These are phyloP conservation scores for Teunomyces aglyptinius DNA, from an alignment of 805 yeast genomes.

Conservation along the genomic window DNA sequence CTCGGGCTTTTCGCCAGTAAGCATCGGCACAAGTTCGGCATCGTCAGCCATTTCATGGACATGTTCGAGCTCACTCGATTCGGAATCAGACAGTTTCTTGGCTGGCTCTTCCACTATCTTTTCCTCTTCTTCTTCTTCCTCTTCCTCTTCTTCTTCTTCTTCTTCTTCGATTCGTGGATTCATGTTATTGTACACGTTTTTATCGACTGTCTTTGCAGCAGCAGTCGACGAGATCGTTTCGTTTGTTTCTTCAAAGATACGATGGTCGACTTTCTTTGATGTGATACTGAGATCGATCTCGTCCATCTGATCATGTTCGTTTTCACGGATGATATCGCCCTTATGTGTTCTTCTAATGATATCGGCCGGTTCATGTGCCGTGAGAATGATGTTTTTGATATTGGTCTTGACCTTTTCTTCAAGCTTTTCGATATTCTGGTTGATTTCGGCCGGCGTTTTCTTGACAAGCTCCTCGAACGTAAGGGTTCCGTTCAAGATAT, in stretches of 20 bases:
- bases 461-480: slow-evolving; percentile 58
- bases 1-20: slow-evolving; percentile 3
- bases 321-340: slow-evolving; percentile 80
- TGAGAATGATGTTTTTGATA: slow-evolving; percentile 65
- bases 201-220: background rate
- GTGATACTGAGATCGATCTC: slow-evolving; percentile 27
- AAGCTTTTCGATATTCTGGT: slow-evolving; percentile 68
- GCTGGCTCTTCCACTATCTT: slow-evolving; percentile 8
- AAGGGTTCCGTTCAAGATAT: slow-evolving; percentile 54
- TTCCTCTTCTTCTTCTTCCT: slow-evolving; percentile 10
- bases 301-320: slow-evolving; percentile 20
- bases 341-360: slow-evolving; percentile 78
- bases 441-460: slow-evolving; percentile 73
- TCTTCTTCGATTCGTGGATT: slow-evolving; percentile 24
- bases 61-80: slow-evolving; percentile 8
- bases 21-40: slow-evolving; percentile 3
- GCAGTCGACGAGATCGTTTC: background rate
- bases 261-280: slow-evolving; percentile 36
- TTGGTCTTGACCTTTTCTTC: slow-evolving; percentile 72
- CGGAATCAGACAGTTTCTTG: slow-evolving; percentile 7
- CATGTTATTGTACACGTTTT: slow-evolving; percentile 14
- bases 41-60: slow-evolving; percentile 5
- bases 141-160: slow-evolving; percentile 23
- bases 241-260: slow-evolving; percentile 24
- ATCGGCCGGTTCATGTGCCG: slow-evolving; percentile 52